Base-by-base conservation (phyloP, 2,329 filamentous ascomycete species). In the Microcyclospora pomicola region DNA sequence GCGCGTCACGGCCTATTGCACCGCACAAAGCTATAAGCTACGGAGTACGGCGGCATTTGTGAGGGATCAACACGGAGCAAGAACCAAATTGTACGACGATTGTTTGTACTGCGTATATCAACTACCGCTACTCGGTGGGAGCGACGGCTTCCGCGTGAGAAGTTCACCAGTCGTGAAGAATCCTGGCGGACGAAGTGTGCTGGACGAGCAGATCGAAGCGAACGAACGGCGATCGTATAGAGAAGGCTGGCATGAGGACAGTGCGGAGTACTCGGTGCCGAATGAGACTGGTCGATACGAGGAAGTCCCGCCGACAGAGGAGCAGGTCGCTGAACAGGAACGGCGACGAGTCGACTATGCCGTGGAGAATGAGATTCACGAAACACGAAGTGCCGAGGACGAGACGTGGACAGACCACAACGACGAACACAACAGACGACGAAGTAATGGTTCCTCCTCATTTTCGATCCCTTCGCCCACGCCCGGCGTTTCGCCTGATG, bases 101-200 rank as follows among this genome's bases (percentile, higher is more conserved):
- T 98, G 91, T 55, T 67, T 98, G 15, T 98, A 98, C 57, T 84
- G 80, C 16, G 88, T 94, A 34, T 98, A 98, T 59, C 87, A 95
- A 56, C 66, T 95, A 24, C 91, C 91, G 5, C 65, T 98, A 12
- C 68, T 96, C 38, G 81, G 84, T 2, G 91, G 88, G 1, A 75
- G 69, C 34, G 86, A 93, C 35, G 88, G 91, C 1, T 95, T 87
- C 59, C 72, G 91, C 16, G 69, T 98, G 16, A 75, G 84, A 50
- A 95, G 88, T 56, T 85, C 87, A 53, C 91, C 91, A 0, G 82
- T 93, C 15, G 64, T 96, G 37, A 94, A 93, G 62, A 92, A 82
- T 33, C 87, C 88, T 0, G 91, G 91, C 11, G 88, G 91, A 2
- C 91, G 92, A 61, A 91, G 85, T 2, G 75, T 96, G 9, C 62